Conservation (phyloP, 169 alveolate species). For the Plasmodium billcollinsi region DNA sequence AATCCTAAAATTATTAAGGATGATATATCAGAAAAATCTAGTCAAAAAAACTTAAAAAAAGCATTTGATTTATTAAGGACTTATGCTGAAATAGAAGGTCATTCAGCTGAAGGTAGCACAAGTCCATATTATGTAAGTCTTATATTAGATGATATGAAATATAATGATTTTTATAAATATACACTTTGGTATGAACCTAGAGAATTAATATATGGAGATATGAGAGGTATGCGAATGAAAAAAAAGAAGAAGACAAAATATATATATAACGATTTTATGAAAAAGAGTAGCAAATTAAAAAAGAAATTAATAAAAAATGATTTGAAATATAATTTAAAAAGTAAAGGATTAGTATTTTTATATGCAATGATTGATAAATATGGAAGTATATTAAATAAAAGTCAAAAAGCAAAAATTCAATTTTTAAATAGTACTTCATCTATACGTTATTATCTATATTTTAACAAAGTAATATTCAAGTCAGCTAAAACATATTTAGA, state of each 20-base stretch:
- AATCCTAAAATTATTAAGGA: constrained; percentile 7
- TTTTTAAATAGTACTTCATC: constrained; percentile 27
- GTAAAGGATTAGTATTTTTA: constrained; percentile 38
- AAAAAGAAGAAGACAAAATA: constrained; percentile 1
- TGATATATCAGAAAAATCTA: constrained; percentile 14
- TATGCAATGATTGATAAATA: constrained; percentile 51
- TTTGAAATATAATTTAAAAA: constrained; percentile 24
- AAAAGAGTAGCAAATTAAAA: constrained; percentile 13
- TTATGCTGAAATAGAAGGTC: constrained; percentile 57
- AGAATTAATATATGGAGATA: constrained; percentile 14
- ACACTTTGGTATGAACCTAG: constrained; percentile 58
- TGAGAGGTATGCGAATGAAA: not conserved
- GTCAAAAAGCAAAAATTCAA: constrained; percentile 8
- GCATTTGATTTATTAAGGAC: constrained; percentile 65
- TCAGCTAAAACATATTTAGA: constrained; percentile 35
- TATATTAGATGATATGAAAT: constrained; percentile 35
- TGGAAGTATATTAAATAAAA: constrained; percentile 16
- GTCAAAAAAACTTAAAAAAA: constrained; percentile 50
- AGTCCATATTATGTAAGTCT: constrained; percentile 41
- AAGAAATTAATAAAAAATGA: constrained; percentile 22
- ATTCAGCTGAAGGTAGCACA: not conserved
- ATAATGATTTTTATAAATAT: constrained; percentile 46
- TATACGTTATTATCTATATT: constrained; percentile 39
- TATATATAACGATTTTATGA: constrained; percentile 35
- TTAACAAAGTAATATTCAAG: constrained; percentile 15